Evolutionary conservation across 2,329 filamentous ascomycete genomes (phyloP).

Genomic region (Clonostachys rosea): DNA sequence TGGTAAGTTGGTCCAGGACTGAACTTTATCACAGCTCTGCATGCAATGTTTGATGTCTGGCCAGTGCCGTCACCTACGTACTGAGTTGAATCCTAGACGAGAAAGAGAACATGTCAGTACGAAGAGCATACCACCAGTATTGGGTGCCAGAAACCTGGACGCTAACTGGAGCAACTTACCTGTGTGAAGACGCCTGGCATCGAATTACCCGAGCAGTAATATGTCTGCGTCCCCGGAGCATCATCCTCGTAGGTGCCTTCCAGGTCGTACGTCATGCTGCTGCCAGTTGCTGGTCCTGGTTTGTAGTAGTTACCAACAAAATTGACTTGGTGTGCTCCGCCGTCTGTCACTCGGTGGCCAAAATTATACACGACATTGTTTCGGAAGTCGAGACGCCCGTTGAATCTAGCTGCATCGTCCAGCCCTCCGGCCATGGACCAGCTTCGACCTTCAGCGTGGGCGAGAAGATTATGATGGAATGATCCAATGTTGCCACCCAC

Average conservation of each 20-base stretch:
- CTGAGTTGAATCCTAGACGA: conserved; percentile 10
- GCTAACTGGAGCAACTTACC: no score
- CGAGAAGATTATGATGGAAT: conserved; percentile 25
- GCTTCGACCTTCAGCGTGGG: conserved; percentile 21
- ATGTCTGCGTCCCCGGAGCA: conserved; percentile 21
- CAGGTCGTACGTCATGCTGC: conserved; percentile 11
- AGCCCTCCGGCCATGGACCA: conserved; percentile 27
- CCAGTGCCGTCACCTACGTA: conserved; percentile 15
- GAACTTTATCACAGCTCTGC: conserved; percentile 20
- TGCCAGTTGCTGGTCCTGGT: conserved; percentile 17
- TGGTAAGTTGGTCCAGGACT: conserved; percentile 17
- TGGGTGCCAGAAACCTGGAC: no score
- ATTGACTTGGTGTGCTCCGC: conserved; percentile 20
- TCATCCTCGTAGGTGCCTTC: conserved; percentile 17
- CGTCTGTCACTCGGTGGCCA: conserved; percentile 21
- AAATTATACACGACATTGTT: conserved; percentile 30
- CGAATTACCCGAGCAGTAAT: conserved; percentile 23
- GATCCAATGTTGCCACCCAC: conserved; percentile 24
- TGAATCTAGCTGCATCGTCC: conserved; percentile 17
- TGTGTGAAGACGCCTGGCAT: conserved; percentile 20
- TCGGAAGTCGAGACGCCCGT: conserved; percentile 21
- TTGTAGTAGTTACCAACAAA: conserved; percentile 26
- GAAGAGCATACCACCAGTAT: no score
- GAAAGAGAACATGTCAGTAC: no score
- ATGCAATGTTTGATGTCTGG: conserved; percentile 14